Conservation (phyloP, 257 asterid species). For the Scutellaria minor region DNA sequence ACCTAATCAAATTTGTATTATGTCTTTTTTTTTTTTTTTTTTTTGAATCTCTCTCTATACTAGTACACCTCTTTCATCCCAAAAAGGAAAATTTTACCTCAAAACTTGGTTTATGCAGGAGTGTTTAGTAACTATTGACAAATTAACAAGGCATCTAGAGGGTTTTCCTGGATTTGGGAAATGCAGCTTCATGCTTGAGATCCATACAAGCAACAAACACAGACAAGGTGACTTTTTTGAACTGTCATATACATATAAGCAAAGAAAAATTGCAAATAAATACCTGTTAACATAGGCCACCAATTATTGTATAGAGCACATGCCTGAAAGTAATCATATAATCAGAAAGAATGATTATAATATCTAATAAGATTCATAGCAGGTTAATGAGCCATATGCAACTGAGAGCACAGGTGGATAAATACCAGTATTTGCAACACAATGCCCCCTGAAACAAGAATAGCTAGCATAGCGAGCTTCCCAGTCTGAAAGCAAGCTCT, state of each 20-base stretch:
- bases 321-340: slow-evolving; percentile 60
- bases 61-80: slow-evolving; percentile 9
- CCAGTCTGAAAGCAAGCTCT: slow-evolving; percentile 83
- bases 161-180: slow-evolving; percentile 17
- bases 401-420: slow-evolving; percentile 18
- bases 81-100: neutral
- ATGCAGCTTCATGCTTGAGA: slow-evolving; percentile 12
- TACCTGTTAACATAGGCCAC: slow-evolving; percentile 99
- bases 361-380: slow-evolving; percentile 24
- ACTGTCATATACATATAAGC: slow-evolving; percentile 25
- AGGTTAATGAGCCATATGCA: slow-evolving; percentile 26
- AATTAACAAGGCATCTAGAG: slow-evolving; percentile 13
- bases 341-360: slow-evolving; percentile 29
- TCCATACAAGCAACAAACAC: slow-evolving; percentile 28
- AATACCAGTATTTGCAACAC: slow-evolving; percentile 88
- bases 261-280: slow-evolving; percentile 23
- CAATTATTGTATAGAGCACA: slow-evolving; percentile 88
- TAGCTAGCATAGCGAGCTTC: slow-evolving; percentile 83
- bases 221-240: neutral
- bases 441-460: slow-evolving; percentile 90
- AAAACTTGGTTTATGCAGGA: slow-evolving; percentile 11
- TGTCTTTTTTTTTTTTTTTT: neutral
- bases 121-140: slow-evolving; percentile 3
- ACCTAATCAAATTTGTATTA: neutral
- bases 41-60: neutral